Evolutionary conservation across 139 green algal genomes (phyloP).

Genomic region (Chlamydomonas urium): DNA sequence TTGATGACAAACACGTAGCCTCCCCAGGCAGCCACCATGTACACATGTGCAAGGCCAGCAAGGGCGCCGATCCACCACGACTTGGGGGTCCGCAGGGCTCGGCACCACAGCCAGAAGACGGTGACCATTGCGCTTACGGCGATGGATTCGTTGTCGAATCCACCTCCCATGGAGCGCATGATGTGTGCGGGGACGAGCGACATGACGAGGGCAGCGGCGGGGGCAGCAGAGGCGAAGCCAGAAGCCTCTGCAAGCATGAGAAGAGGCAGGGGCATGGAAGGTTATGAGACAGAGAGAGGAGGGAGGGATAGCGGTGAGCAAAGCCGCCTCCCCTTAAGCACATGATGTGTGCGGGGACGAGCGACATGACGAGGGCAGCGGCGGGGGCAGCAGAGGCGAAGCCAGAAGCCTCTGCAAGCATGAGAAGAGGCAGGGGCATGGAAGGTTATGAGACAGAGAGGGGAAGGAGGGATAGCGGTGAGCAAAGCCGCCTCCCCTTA

Average conservation of each 20-base stretch:
- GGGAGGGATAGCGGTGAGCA: no score
- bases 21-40: constrained; percentile 17
- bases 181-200: constrained; percentile 15
- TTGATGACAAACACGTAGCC: constrained; percentile 17
- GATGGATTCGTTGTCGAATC: constrained; percentile 13
- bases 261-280: no score
- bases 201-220: constrained; percentile 8
- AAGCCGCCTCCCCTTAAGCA: constrained; percentile 10
- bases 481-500: constrained; percentile 6
- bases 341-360: constrained; percentile 20
- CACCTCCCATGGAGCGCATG: constrained; percentile 16
- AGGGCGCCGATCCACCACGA: constrained; percentile 1
- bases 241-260: no score
- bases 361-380: constrained; percentile 1
- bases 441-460: no score
- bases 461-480: no score
- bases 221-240: constrained; percentile 1
- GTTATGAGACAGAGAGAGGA: no score
- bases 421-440: no score
- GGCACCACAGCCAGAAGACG: not conserved
- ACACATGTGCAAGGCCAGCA: constrained; percentile 8
- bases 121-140: not conserved
- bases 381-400: constrained; percentile 3
- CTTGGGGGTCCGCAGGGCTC: not conserved
- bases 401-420: constrained; percentile 11